Conservation (phyloP, 2,329 filamentous ascomycete genomes). For the Stylonectria norvegica region DNA sequence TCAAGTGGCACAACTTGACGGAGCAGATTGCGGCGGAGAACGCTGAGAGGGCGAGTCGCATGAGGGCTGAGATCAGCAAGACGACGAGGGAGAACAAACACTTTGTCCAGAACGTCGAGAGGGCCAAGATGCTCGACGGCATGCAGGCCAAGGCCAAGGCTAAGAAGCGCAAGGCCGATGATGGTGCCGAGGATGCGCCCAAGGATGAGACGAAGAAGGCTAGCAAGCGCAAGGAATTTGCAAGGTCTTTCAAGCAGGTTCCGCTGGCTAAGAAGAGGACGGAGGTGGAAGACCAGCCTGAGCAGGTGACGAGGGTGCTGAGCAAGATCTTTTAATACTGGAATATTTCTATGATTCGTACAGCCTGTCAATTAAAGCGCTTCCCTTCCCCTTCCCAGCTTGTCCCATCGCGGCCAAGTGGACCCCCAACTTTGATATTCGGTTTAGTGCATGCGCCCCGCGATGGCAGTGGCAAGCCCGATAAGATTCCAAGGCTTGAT, state of each 20-base stretch:
- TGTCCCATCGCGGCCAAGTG: no score
- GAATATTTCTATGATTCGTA: neutral
- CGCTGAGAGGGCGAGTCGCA: conserved; percentile 70
- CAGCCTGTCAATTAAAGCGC: neutral
- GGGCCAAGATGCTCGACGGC: conserved; percentile 72
- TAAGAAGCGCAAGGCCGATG: conserved; percentile 36
- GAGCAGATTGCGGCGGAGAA: conserved; percentile 80
- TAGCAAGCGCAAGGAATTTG: conserved; percentile 21
- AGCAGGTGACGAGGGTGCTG: conserved; percentile 56
- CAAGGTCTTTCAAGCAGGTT: conserved; percentile 64
- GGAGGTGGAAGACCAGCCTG: conserved; percentile 45
- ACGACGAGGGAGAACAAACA: conserved; percentile 76
- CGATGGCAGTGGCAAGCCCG: conserved; percentile 22
- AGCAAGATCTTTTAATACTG: conserved; percentile 59
- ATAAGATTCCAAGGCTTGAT: conserved; percentile 35
- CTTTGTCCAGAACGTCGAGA: conserved; percentile 76
- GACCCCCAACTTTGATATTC: conserved; percentile 7
- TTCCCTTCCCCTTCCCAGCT: no score
- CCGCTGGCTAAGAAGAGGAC: conserved; percentile 51
- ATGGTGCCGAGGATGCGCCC: conserved; percentile 18
- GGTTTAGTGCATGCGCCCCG: conserved; percentile 23
- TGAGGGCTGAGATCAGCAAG: conserved; percentile 74
- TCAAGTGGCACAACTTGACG: conserved; percentile 75
- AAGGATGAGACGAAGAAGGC: conserved; percentile 17
- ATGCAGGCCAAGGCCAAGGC: conserved; percentile 59